Conservation (phyloP, 208 protist genomes). For the Acanthamoeba culbertsoni region DNA sequence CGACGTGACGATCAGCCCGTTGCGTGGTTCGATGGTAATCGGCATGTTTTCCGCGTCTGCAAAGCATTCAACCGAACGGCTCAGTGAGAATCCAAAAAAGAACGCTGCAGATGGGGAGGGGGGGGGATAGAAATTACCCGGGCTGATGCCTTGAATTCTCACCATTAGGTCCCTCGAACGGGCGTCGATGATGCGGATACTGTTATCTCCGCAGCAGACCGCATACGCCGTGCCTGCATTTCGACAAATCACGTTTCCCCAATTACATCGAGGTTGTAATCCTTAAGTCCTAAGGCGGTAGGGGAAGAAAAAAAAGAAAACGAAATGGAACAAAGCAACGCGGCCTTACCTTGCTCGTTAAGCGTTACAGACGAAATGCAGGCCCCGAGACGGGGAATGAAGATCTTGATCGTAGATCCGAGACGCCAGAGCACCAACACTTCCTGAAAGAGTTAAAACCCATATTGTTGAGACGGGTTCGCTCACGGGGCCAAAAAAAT, state of each 20-base stretch:
- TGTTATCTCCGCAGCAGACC: constrained; percentile 13
- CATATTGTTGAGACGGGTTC: too few species aligned
- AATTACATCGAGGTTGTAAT: too few species aligned
- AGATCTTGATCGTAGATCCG: not conserved
- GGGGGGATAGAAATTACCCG: not conserved
- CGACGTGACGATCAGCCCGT: not conserved
- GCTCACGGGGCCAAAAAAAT: too few species aligned
- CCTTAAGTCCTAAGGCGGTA: too few species aligned
- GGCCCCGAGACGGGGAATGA: constrained; percentile 55
- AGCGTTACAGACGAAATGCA: not conserved
- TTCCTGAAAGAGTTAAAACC: not conserved
- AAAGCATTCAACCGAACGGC: not conserved
- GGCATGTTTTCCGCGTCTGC: not conserved
- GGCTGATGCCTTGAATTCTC: not conserved
- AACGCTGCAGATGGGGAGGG: not conserved
- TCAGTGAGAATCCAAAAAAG: not conserved
- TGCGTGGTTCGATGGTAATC: not conserved
- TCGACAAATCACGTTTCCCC: too few species aligned
- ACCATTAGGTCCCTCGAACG: not conserved
- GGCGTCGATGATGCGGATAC: constrained; percentile 33
- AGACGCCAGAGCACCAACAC: constrained; percentile 62
- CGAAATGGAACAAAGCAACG: not conserved
- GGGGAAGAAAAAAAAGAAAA: not conserved
- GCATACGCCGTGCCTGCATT: constrained; percentile 3
- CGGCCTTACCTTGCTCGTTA: not conserved